Evolutionary conservation across 2,329 filamentous ascomycete genomes (phyloP), one percentile per base, ranked within the genome.

Genomic region (Alternaria novae-zelandiae): DNA sequence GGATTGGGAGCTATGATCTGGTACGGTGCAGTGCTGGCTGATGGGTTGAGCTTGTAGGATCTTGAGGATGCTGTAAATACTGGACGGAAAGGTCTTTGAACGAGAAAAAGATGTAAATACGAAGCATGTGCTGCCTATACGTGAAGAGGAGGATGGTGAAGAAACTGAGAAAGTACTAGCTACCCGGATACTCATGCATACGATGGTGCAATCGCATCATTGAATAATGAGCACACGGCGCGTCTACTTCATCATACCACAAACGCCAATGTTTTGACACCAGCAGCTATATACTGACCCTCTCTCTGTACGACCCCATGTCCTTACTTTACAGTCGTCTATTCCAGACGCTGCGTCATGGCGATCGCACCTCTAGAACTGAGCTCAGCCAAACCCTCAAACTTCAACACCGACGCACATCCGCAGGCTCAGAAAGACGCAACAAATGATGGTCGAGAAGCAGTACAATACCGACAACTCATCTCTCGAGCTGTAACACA

Each of bases 21-120:
- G 72, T 98, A 98, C 82, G 95, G 93, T 1, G 86, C 92, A 69
- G 86, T 90, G 9, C 82, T 99, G 49, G 89, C 89, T 1, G 57
- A 66, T 28, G 61, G 56, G 7, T 10, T 70, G 32, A 65, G 45
- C 20, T 41, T 68, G 44, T 68, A 53, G 47, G 12, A 41, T 46
- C 5, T 15, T 12, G n/a, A 46, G 47, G 32, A 30, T 4, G 6
- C 9, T 44, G 32, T 50, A 30, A 2, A 20, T 43, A 26, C 56
- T 12, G 13, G 44, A 12, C 12, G 28, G 5, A 26, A 9, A 4
- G 12, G 26, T 1, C 8, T n/a, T 1, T 10, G 1, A 3, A 28
- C 25, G 13, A 13, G 25, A 53, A 6, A 12, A 21, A 0, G 20
- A 9, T 15, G 17, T 41, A 32, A 21, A 12, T 15, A 23, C 1